Percentiles rank a stretch among this genome's conserved stretches.
phyloP scores from a whole-genome alignment of 1,139 yeast genomes.

The Nakaseomyces delphensis region DNA sequence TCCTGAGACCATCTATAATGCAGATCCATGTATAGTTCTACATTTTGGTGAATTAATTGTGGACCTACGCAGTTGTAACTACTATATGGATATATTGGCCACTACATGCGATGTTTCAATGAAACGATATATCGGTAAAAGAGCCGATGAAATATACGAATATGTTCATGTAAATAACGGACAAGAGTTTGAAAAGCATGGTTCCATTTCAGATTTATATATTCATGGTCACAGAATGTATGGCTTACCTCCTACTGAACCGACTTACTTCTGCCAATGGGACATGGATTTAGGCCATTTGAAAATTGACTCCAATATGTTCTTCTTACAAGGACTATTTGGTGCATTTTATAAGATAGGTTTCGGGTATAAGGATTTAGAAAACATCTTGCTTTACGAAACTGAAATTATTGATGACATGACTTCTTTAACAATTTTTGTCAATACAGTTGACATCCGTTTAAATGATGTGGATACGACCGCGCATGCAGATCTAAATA shows the following conservation, averaged over 20 bases:
- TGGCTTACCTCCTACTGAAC: conserved; percentile 83
- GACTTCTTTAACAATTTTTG: conserved; percentile 40
- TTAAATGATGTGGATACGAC: conserved; percentile 30
- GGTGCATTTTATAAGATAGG: conserved; percentile 42
- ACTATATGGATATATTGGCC: conserved; percentile 78
- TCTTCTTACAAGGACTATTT: conserved; percentile 40
- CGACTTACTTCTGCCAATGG: conserved; percentile 88
- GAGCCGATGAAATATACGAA: conserved; percentile 47
- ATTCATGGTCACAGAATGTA: conserved; percentile 86
- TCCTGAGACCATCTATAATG: conserved; percentile 66
- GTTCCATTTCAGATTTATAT: conserved; percentile 36
- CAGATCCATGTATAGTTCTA: conserved; percentile 53
- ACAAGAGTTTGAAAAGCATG: conserved; percentile 25
- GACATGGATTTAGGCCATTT: conserved; percentile 62
- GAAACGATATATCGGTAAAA: conserved; percentile 34
- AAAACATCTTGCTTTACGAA: conserved; percentile 57
- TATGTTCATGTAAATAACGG: conserved; percentile 16
- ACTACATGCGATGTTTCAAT: conserved; percentile 16
- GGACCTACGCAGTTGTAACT: conserved; percentile 79
- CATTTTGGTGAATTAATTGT: conserved; percentile 60
- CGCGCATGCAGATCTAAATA: conserved; percentile 25
- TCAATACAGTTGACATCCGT: conserved; percentile 28
- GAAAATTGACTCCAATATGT: conserved; percentile 43
- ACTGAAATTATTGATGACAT: conserved; percentile 59
- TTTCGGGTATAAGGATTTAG: conserved; percentile 62